Evolutionary conservation across 2,329 filamentous ascomycete species (phyloP), one percentile per base, ranked within the genome.

Genomic region (Scedosporium dehoogii): DNA sequence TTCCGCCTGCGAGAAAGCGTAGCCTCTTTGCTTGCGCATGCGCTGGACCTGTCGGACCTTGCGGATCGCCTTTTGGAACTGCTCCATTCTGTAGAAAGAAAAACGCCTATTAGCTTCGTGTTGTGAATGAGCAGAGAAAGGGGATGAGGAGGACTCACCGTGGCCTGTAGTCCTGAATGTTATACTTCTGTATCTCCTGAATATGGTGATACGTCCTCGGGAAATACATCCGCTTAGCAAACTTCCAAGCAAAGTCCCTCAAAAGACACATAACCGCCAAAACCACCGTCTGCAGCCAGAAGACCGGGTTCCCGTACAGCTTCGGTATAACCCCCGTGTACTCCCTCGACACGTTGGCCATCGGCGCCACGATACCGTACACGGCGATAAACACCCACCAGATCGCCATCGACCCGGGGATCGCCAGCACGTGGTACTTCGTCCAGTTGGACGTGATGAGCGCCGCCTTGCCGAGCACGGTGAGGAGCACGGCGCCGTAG

Each of bases 111-210:
- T 29, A 71, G 59, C 60, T 29, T 46, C 44, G n/a, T 6, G 62
- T 44, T 23, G 16, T 58, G 14, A 14, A 55, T 12, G 9, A 42
- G 57, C 58, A 18, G 41, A 9, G 62, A 29, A 61, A 38, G 16
- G n/a, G 46, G 44, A 3, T 48, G 6, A 25, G 5, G 18, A 9
- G 18, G 59, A 79, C 83, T 68, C 83, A 92, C 90, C 94, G 87
- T 65, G 94, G 94, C 71, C 94, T 83, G 76, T 99, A 99, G 78
- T 99, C 94, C 78, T 99, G 94, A 64, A 99, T 96, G 70, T 99
- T 99, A 79, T 97, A 99, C 78, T 99, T 99, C 75, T 99, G 94
- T 69, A 99, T 99, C 78, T 99, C 94, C 76, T 99, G 94, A 66
- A 99, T 94, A 74, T 99, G 94, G 70, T 99, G 94, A 71, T 99